Base-by-base conservation (phyloP, 352 stramenopile species). In the Pythium brachiatum region DNA sequence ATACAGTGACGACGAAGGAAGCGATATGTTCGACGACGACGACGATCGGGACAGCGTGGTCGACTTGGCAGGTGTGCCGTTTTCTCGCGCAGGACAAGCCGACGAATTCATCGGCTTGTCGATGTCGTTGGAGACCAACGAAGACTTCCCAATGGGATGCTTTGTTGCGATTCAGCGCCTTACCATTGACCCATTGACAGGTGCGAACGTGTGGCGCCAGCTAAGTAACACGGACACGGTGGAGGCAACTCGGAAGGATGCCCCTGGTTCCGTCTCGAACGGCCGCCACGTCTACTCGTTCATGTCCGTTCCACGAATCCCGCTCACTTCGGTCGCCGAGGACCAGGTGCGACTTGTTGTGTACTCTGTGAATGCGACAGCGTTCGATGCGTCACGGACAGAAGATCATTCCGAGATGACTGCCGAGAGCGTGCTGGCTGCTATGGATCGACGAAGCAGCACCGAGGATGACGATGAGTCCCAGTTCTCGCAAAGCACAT, bases 181-280 rank as follows among this genome's bases (percentile, higher is more conserved):
- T 15, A 69, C 79, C 27, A 54, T 80, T 9, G 76, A 85, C 46
- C 44, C 53, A 5, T 41, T 74, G 34, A 79, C 73, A 0, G 68
- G 76, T 11, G 65, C 70, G 15, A 78, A 69, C n/a, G 47, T 76
- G 43, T 94, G 85, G 85, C 66, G 69, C 20, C 83, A 91, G 44
- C 84, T 92, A 41, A 88, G 83, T 46, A 92, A 92, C 57, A 94
- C 85, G 0, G 85, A 94, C 59, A 94, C 85, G 7, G 81, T 92
- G 7, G 73, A 81, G 56, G 79, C 81, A 21, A 69, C 70, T n/a
- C 67, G 69, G 31, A 92, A 88, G 53, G 79, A 90, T 21, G 18
- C 55, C 0, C 51, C 66, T n/a, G 31, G 29, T 2, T 61, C 64
- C 1, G 29, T 66, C 0, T 54, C 66, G 12, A 62, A 68, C 36